These are phyloP conservation scores for Senna siamea DNA, from an alignment of 306 rosid genomes.

Conservation along the genomic window DNA sequence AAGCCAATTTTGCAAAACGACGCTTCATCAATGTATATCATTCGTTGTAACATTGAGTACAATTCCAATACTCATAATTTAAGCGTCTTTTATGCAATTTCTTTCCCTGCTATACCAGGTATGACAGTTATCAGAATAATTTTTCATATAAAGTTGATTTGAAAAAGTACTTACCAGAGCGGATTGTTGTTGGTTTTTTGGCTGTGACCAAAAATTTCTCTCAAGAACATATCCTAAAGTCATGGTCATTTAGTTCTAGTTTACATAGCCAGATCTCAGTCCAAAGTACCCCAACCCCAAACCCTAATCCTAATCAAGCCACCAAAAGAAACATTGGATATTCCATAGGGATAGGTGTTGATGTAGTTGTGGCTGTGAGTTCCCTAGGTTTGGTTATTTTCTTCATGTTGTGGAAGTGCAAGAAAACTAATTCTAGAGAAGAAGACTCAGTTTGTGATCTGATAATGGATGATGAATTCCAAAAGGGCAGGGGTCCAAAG, in stretches of 20 bases:
- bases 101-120: no score
- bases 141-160: slow-evolving; percentile 38
- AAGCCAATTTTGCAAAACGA: no score
- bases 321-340: neutral
- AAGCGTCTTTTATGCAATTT: no score
- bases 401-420: neutral
- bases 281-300: no score
- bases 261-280: neutral
- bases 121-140: no score
- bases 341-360: neutral
- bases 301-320: neutral
- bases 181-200: slow-evolving; percentile 49
- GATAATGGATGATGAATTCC: slow-evolving; percentile 39
- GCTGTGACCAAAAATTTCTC: slow-evolving; percentile 31
- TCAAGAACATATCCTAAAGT: slow-evolving; percentile 19
- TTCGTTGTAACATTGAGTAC: no score
- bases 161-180: slow-evolving; percentile 30
- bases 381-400: neutral
- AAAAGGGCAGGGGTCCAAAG: slow-evolving; percentile 40
- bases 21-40: no score
- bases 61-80: no score
- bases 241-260: slow-evolving; percentile 39
- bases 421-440: slow-evolving; percentile 1
- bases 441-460: slow-evolving; percentile 19
- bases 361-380: neutral